Base-by-base conservation (phyloP, 1,284 basidiomycete genomes). In the Porphyrellus sp. region DNA sequence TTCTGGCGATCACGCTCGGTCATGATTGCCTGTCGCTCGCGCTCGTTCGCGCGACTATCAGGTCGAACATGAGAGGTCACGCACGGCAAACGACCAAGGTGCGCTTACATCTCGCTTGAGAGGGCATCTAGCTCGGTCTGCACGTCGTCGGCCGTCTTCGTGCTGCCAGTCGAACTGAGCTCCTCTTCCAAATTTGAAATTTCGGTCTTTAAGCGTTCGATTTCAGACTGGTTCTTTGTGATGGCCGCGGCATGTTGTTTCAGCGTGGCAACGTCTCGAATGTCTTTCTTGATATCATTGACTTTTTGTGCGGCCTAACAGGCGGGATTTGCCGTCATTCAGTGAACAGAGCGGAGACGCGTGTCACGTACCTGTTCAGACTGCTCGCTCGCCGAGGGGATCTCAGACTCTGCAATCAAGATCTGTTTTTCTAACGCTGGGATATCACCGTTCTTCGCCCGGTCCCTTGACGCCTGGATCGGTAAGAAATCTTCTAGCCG, bases 121-220 rank as follows among this genome's bases (percentile, higher is more conserved):
- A 93, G 62, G 5, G 71, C 70, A 49, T 88, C 82, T 8, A 95
- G 74, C 62, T 94, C 86, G 23, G 65, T 72, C 66, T 96, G 89
- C 3, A 97, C 85, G 46, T 94, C 92, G 44, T 93, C 90, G 1
- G 83, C 80, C 0, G 92, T 93, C 70, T 86, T 91, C 7, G 82
- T 80, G 13, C 86, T 87, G 3, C 93, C 93, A 2, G 83, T 83
- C 5, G 78, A 73, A 21, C 79, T 73, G 12, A 98, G 76, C 35
- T 88, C 83, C 31, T 74, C 74, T 69, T 96, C 90, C 34, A 93
- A 73, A 40, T 75, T 72, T n/a, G 70, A 56, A 34, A 89, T 80
- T 41, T 93, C 89, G 34, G 77, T 71, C 51, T 78, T 76, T 23
- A 93, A 76, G 21, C 81, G 80, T 31, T 82, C 79, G 15, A 85